phyloP scores from a whole-genome alignment of 2,329 filamentous ascomycete species.

The Colletotrichum neosansevieriae region DNA sequence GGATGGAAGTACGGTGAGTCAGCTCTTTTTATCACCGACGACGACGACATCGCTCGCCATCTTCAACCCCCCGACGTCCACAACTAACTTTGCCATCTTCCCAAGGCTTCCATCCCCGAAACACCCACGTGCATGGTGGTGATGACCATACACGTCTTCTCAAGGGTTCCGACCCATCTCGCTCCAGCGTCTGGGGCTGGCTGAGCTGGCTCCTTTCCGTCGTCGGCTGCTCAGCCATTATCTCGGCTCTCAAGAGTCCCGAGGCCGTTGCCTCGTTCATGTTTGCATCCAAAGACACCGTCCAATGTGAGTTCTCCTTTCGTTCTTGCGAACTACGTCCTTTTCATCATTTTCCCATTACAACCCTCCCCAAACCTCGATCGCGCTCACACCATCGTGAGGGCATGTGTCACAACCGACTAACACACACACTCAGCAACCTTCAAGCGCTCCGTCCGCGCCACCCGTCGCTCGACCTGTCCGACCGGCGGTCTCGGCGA shows the following conservation, averaged over 20 bases:
- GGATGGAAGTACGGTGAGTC: constrained; percentile 35
- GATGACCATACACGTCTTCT: constrained; percentile 53
- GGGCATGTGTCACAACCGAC: not conserved
- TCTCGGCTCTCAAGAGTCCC: constrained; percentile 43
- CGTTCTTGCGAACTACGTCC: not conserved
- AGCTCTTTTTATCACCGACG: not conserved
- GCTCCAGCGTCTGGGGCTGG: constrained; percentile 53
- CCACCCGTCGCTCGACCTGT: constrained; percentile 42
- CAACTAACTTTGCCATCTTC: not conserved
- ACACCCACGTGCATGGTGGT: constrained; percentile 50
- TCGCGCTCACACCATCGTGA: not conserved
- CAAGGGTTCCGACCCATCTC: constrained; percentile 45
- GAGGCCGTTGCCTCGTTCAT: constrained; percentile 34
- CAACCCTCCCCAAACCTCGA: not conserved
- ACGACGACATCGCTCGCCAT: not conserved
- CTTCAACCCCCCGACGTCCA: not conserved
- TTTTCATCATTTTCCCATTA: not conserved
- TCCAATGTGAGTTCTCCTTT: constrained; percentile 10
- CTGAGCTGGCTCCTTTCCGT: constrained; percentile 57
- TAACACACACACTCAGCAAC: constrained; percentile 16
- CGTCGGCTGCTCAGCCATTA: constrained; percentile 50
- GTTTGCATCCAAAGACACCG: constrained; percentile 21
- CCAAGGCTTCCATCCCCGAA: constrained; percentile 38
- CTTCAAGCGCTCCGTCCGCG: constrained; percentile 24
- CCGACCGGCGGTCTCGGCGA: constrained; percentile 46